Conservation (phyloP, 2,329 filamentous ascomycete species). For the Pestalotiopsis sp. region DNA sequence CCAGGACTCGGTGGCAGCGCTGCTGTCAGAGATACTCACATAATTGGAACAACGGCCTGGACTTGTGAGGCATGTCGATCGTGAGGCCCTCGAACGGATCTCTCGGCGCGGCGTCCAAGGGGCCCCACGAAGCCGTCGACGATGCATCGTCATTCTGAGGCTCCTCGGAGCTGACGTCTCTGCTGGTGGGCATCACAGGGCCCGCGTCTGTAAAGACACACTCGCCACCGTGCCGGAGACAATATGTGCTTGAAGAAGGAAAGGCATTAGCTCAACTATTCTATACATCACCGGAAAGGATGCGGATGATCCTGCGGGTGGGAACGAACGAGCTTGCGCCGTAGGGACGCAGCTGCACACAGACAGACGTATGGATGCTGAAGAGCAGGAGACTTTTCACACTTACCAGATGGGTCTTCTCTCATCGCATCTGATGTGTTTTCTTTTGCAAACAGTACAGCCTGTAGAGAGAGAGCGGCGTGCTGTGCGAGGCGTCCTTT, state of each 20-base stretch:
- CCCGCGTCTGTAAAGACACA: conserved; percentile 36
- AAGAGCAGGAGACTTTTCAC: not conserved
- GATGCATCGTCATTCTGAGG: conserved; percentile 21
- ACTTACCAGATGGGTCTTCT: conserved; percentile 48
- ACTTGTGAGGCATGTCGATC: conserved; percentile 35
- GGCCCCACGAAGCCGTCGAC: conserved; percentile 4
- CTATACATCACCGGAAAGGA: not conserved
- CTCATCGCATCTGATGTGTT: conserved; percentile 50
- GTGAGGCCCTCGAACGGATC: conserved; percentile 32
- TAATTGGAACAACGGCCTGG: conserved; percentile 37
- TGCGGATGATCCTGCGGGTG: not conserved
- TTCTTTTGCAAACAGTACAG: conserved; percentile 39
- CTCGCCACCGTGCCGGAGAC: conserved; percentile 46
- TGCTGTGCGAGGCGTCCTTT: not conserved
- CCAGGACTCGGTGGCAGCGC: too few relatives aligned
- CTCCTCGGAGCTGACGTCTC: conserved; percentile 22
- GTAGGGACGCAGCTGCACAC: not conserved
- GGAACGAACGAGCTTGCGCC: not conserved
- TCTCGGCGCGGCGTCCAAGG: conserved; percentile 25
- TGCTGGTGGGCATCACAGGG: conserved; percentile 19
- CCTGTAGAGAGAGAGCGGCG: conserved; percentile 24
- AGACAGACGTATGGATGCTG: too few relatives aligned
- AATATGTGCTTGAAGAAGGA: conserved; percentile 39
- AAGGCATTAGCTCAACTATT: conserved; percentile 16
- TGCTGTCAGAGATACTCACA: conserved; percentile 30